These are phyloP conservation scores for Wickerhamiella shivajii DNA, from an alignment of 805 yeast species.

Conservation along the genomic window DNA sequence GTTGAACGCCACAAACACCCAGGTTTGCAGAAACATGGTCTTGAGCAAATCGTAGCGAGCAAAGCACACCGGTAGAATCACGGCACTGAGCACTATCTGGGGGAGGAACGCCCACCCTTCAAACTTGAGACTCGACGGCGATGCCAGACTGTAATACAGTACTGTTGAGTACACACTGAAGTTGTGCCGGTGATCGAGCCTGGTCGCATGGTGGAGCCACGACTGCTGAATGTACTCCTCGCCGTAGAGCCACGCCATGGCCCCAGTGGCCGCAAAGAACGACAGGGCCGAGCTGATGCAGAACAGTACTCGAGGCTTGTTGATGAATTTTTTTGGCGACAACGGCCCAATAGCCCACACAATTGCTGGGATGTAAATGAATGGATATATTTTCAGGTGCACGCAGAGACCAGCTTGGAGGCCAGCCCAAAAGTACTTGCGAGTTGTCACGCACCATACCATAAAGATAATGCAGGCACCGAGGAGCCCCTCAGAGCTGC, in stretches of 20 bases:
- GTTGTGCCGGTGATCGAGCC: conserved; percentile 90
- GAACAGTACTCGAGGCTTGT: conserved; percentile 30
- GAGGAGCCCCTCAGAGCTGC: conserved; percentile 80
- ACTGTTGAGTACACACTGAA: conserved; percentile 75
- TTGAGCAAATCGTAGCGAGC: conserved; percentile 32
- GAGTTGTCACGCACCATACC: conserved; percentile 31
- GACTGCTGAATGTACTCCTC: conserved; percentile 61
- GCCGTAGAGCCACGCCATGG: conserved; percentile 63
- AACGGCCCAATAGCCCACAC: conserved; percentile 30
- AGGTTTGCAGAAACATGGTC: conserved; percentile 60
- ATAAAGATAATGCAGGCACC: conserved; percentile 59
- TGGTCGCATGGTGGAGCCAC: conserved; percentile 63
- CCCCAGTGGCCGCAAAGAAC: conserved; percentile 32
- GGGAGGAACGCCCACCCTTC: conserved; percentile 61
- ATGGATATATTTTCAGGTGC: conserved; percentile 85
- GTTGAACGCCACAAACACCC: conserved; percentile 62
- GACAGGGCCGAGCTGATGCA: conserved; percentile 30
- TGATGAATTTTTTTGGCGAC: conserved; percentile 23
- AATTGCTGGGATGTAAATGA: conserved; percentile 70
- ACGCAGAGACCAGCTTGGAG: conserved; percentile 59
- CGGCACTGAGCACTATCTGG: conserved; percentile 47
- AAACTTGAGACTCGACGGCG: conserved; percentile 14
- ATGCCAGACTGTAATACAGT: conserved; percentile 28
- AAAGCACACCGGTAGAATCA: conserved; percentile 42
- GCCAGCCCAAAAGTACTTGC: conserved; percentile 28